Conservation (phyloP, 352 stramenopile genomes). For the Phytopythium sindhum region DNA sequence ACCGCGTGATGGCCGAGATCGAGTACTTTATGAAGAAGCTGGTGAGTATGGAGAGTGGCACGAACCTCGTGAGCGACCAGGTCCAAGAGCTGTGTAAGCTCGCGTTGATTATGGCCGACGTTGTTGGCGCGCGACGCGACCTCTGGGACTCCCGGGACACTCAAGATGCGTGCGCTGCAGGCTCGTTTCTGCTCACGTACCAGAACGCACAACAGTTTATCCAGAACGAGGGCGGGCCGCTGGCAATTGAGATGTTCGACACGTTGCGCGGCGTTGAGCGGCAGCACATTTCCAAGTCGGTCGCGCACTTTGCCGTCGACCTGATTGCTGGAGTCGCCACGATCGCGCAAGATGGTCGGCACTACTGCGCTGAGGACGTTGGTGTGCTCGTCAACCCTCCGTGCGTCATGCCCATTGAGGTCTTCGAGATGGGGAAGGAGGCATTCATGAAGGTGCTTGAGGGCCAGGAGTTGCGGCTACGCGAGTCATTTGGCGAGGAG, state of each 20-base stretch:
- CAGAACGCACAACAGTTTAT: constrained; percentile 62
- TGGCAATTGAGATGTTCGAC: constrained; percentile 61
- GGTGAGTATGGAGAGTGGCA: constrained; percentile 30
- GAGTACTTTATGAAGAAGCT: constrained; percentile 59
- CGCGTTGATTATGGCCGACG: constrained; percentile 46
- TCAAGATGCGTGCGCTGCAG: constrained; percentile 29
- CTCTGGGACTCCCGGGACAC: constrained; percentile 32
- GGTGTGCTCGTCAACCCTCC: constrained; percentile 42
- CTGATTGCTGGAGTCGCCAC: constrained; percentile 35
- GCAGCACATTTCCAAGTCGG: constrained; percentile 40
- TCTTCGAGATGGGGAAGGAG: constrained; percentile 57
- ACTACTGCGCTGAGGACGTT: constrained; percentile 38
- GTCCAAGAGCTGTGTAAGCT: constrained; percentile 55
- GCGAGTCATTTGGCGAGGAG: constrained; percentile 36
- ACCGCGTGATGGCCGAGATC: constrained; percentile 54
- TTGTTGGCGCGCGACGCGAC: constrained; percentile 41
- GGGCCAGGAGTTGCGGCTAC: constrained; percentile 35
- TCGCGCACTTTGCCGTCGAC: constrained; percentile 44
- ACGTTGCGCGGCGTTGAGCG: constrained; percentile 40
- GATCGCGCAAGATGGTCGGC: constrained; percentile 43
- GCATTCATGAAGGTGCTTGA: constrained; percentile 38
- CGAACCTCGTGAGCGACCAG: constrained; percentile 34
- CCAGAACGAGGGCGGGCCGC: constrained; percentile 44
- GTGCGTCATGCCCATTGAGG: constrained; percentile 37
- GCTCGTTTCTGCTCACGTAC: constrained; percentile 48